Conservation (phyloP, 179 eudicot species). For the Gypsophila paniculata region DNA sequence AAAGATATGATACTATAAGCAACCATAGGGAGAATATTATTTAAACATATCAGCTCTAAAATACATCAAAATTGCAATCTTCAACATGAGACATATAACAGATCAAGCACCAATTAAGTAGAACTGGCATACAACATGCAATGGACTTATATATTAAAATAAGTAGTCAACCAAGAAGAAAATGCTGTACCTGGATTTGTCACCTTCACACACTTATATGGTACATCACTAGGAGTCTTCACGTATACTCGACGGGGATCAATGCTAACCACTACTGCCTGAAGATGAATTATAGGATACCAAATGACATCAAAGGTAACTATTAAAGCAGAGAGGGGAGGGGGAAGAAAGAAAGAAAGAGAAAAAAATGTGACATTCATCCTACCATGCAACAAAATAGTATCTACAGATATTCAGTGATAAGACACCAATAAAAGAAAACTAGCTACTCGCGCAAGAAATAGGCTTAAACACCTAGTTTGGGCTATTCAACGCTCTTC, state of each 20-base stretch:
- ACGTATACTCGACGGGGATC: constrained; percentile 93
- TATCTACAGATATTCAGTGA: neutral
- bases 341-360: no score
- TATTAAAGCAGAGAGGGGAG: no score
- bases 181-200: constrained; percentile 57
- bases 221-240: constrained; percentile 54
- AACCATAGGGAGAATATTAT: neutral
- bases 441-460: no score
- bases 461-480: no score
- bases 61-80: neutral
- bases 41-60: neutral
- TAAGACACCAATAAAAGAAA: neutral
- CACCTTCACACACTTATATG: constrained; percentile 61
- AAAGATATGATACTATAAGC: neutral
- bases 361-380: neutral
- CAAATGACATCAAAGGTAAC: neutral
- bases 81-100: neutral
- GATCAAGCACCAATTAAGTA: neutral
- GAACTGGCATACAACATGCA: neutral
- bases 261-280: constrained; percentile 99
- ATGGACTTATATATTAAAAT: constrained; percentile 7
- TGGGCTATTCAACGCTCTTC: no score
- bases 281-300: constrained; percentile 15
- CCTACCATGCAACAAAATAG: neutral
- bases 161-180: neutral